phyloP scores from a whole-genome alignment of 495 filamentous ascomycete genomes.

The Sporormia fimetaria region DNA sequence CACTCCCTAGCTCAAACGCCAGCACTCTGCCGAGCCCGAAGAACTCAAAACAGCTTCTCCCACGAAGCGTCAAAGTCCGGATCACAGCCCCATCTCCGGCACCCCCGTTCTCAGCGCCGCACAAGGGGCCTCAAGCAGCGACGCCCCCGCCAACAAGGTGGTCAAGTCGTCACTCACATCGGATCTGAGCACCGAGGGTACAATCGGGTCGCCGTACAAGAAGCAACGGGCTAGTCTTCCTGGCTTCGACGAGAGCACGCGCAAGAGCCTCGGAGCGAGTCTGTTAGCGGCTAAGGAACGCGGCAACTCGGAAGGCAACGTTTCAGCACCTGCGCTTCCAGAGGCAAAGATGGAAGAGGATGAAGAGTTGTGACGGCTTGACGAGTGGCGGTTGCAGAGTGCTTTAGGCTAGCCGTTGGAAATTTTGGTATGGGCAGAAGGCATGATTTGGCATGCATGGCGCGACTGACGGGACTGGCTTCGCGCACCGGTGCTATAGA shows the following conservation, averaged over 20 bases:
- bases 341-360: slow-evolving; percentile 24
- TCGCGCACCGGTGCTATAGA: too few species aligned
- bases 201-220: slow-evolving; percentile 71
- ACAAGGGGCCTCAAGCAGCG: slow-evolving; percentile 1
- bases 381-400: slow-evolving; percentile 14
- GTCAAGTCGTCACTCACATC: slow-evolving; percentile 17
- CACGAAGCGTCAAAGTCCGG: slow-evolving; percentile 38
- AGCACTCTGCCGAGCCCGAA: slow-evolving; percentile 74
- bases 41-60: slow-evolving; percentile 37
- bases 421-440: background rate
- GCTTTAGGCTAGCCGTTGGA: slow-evolving; percentile 11
- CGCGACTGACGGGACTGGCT: too few species aligned
- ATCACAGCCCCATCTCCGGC: slow-evolving; percentile 28
- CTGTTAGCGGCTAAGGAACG: slow-evolving; percentile 10
- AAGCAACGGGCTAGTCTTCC: slow-evolving; percentile 66
- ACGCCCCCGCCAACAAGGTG: background rate
- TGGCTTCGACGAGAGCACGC: slow-evolving; percentile 40
- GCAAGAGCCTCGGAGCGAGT: slow-evolving; percentile 16
- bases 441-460: background rate
- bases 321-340: background rate
- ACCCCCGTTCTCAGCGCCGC: slow-evolving; percentile 13
- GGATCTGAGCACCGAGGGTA: slow-evolving; percentile 39
- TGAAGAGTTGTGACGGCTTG: slow-evolving; percentile 30
- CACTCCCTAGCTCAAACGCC: slow-evolving; percentile 97
- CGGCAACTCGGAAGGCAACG: slow-evolving; percentile 10